Conservation (phyloP, 176 grass and related monocot species). For the Miscanthus lutarioriparius region DNA sequence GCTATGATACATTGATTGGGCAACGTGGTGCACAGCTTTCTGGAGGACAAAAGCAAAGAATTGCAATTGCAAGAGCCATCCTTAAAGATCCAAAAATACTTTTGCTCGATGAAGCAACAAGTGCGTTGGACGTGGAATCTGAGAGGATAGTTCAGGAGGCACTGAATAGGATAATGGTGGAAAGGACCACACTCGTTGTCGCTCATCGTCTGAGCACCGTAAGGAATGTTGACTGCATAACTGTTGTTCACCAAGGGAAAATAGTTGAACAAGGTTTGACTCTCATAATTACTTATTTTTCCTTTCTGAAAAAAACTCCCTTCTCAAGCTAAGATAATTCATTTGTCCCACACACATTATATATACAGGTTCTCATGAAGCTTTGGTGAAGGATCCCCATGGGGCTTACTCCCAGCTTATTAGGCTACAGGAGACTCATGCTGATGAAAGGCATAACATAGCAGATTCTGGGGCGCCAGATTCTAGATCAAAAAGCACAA, state of each 20-base stretch:
- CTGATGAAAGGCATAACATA: conserved; percentile 34
- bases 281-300: conserved; percentile 32
- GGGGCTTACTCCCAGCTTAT: conserved; percentile 78
- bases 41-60: conserved; percentile 91
- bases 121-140: conserved; percentile 85
- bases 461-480: conserved; percentile 10
- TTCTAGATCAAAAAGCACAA: conserved; percentile 40
- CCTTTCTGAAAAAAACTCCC: conserved; percentile 9
- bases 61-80: conserved; percentile 91
- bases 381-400: conserved; percentile 61
- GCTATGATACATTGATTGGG: conserved; percentile 85
- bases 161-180: conserved; percentile 66
- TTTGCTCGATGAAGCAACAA: conserved; percentile 93
- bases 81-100: conserved; percentile 84
- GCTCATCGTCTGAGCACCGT: conserved; percentile 85
- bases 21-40: conserved; percentile 79
- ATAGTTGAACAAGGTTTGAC: conserved; percentile 81
- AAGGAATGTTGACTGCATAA: conserved; percentile 75
- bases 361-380: conserved; percentile 68
- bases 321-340: background rate
- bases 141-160: conserved; percentile 84
- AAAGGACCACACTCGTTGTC: conserved; percentile 73
- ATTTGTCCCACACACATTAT: conserved; percentile 17
- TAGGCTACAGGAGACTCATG: conserved; percentile 53
- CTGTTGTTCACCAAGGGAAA: conserved; percentile 67